Conservation (phyloP, 2,329 filamentous ascomycete species). For the Magnaporthales sp. region DNA sequence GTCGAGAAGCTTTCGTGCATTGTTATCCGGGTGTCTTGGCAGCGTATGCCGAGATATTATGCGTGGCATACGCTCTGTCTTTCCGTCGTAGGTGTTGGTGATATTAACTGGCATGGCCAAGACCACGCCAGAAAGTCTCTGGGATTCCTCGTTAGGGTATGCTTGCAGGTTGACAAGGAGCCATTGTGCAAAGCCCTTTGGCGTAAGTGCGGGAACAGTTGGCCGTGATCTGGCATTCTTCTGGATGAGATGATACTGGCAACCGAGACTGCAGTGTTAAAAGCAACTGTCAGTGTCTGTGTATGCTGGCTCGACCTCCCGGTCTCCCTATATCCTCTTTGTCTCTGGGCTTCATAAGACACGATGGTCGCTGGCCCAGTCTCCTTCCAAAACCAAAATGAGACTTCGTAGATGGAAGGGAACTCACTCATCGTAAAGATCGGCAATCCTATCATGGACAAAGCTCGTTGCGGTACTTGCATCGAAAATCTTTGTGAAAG, state of each 20-base stretch:
- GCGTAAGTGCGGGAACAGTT: constrained; percentile 55
- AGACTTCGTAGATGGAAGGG: no score
- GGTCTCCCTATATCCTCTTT: no score
- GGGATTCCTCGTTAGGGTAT: constrained; percentile 66
- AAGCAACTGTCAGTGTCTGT: neutral
- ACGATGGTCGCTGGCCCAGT: no score
- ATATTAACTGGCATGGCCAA: constrained; percentile 58
- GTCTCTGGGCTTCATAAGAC: no score
- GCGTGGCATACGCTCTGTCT: constrained; percentile 67
- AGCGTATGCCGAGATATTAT: constrained; percentile 68
- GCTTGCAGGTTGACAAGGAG: constrained; percentile 65
- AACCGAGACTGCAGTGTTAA: constrained; percentile 24
- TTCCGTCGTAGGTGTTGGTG: constrained; percentile 44
- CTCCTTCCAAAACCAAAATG: no score
- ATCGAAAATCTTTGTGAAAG: neutral
- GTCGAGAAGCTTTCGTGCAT: constrained; percentile 51
- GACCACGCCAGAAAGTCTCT: constrained; percentile 60
- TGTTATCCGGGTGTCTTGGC: constrained; percentile 47
- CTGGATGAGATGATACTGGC: constrained; percentile 59
- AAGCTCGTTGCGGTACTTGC: neutral
- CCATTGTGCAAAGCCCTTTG: constrained; percentile 62
- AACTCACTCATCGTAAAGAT: constrained; percentile 39
- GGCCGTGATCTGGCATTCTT: constrained; percentile 40
- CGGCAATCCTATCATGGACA: constrained; percentile 41
- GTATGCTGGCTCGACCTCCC: neutral